Conservation (phyloP, 352 stramenopile genomes). For the Globisporangium iwayamae region DNA sequence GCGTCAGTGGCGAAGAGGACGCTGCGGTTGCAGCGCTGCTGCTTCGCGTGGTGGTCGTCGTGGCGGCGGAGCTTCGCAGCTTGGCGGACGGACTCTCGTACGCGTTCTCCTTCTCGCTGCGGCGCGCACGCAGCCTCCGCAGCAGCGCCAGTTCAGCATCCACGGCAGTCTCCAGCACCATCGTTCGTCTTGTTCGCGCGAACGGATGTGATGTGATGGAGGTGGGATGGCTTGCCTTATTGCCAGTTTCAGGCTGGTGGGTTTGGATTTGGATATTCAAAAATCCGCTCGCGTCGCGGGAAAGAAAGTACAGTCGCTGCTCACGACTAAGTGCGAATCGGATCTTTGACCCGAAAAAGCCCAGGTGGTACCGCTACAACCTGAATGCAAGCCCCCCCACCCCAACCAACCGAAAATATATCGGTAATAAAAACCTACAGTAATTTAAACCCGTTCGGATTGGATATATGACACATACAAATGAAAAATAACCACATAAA, state of each 20-base stretch:
- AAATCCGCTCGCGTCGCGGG: conserved; percentile 8
- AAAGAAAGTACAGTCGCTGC: conserved; percentile 8
- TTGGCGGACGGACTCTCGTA: conserved; percentile 16
- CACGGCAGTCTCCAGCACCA: conserved; percentile 14
- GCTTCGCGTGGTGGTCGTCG: conserved; percentile 2
- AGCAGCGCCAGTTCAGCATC: conserved; percentile 17
- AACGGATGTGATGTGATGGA: not conserved
- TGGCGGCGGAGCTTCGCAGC: conserved; percentile 8
- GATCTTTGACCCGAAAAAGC: conserved; percentile 1
- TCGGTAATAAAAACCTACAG: not conserved
- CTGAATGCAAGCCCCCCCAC: no score
- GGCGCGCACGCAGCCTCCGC: conserved; percentile 16
- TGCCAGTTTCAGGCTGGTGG: not conserved
- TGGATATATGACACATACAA: not conserved
- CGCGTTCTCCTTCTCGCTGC: conserved; percentile 21
- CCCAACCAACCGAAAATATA: not conserved
- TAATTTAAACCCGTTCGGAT: not conserved
- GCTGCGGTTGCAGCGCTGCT: not conserved
- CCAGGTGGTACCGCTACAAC: no score
- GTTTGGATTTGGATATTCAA: conserved; percentile 21
- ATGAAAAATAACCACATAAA: not conserved
- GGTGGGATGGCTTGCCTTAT: not conserved
- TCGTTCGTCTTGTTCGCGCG: not conserved
- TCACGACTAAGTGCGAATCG: conserved; percentile 1
- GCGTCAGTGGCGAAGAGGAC: not conserved